These are phyloP conservation scores for Cylindrotheca closterium DNA, from an alignment of 108 stramenopile species.

Conservation along the genomic window DNA sequence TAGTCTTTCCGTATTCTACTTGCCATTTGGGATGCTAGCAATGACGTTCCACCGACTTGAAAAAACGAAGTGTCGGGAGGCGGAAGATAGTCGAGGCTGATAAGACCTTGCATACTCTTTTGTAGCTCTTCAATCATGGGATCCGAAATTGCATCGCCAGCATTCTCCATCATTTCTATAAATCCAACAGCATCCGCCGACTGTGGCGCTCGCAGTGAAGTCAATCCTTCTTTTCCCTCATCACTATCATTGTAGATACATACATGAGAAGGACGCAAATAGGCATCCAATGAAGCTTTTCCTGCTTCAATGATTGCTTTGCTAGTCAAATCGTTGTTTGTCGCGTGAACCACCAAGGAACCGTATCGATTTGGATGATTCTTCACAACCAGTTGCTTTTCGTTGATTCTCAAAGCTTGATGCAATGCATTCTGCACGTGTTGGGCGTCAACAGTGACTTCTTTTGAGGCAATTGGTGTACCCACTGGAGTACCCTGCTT, in stretches of 20 bases:
- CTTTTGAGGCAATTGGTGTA: constrained; percentile 40
- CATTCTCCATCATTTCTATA: neutral
- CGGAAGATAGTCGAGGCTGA: constrained; percentile 58
- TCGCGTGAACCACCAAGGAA: constrained; percentile 39
- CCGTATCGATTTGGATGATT: constrained; percentile 40
- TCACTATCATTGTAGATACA: constrained; percentile 13
- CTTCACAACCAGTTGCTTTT: constrained; percentile 29
- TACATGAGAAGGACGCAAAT: constrained; percentile 38
- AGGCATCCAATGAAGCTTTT: constrained; percentile 29
- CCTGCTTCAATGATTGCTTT: constrained; percentile 28
- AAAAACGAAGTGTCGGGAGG: constrained; percentile 54
- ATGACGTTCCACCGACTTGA: constrained; percentile 53
- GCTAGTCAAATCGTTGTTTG: constrained; percentile 25
- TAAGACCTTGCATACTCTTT: constrained; percentile 38
- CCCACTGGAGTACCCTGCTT: constrained; percentile 46
- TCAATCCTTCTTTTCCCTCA: neutral
- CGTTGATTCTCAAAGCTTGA: constrained; percentile 12
- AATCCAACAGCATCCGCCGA: constrained; percentile 37
- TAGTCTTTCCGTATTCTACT: constrained; percentile 45
- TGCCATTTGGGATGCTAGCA: constrained; percentile 59
- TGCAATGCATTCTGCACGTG: constrained; percentile 30
- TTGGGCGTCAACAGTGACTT: constrained; percentile 24
- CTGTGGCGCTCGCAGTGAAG: constrained; percentile 18
- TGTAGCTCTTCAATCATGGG: constrained; percentile 44
- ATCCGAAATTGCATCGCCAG: constrained; percentile 17